Evolutionary conservation across 2,329 filamentous ascomycete species (phyloP), one percentile per base, ranked within the genome.

Genomic region (Cercospora nicotianae): DNA sequence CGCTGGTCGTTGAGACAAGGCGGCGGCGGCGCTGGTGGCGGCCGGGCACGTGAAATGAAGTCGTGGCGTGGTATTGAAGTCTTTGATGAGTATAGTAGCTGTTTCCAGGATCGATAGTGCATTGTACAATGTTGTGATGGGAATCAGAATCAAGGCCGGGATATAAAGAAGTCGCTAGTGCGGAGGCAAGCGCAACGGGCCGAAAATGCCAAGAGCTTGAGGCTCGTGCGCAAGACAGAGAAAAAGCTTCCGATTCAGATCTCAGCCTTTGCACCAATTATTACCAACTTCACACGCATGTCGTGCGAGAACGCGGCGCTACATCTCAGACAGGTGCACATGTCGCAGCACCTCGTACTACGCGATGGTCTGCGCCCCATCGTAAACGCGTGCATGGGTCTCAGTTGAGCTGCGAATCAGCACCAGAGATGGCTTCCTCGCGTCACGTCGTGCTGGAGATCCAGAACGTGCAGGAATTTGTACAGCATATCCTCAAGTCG

Each of bases 401-500:
- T 10, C 18, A 18, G 31, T 39, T 61, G 55, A 64, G 48, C 18
- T 31, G 33, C 67, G 20, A 16, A 18, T 18, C 42, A 16, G 30
- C 39, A 58, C 23, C 20, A 39, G 60, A 48, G 6, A 72, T 72
- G 70, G 63, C 64, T 10, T 57, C 55, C 5, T 42, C 26, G 2
- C 28, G 31, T n/a, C 79, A 81, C 33, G 72, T 78, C 26, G 80
- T 83, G 28, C 77, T 84, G 55, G 77, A 77, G 33, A 76, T 76
- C 12, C 69, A 77, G 61, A 76, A 77, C n/a, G 71, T 84, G 28
- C 77, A 81, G 13, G 80, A 81, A 31, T 81, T 96, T 55, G 83
- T 96, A 59, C 81, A 85, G 63, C 85, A 89, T 76, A 79, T 94
- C 63, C 79, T 94, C 63, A 78, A 85, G 4, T 79, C 83, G 45